These are phyloP conservation scores for Conoideocrella luteorostrata DNA, from an alignment of 2,329 filamentous ascomycete genomes.

Conservation along the genomic window DNA sequence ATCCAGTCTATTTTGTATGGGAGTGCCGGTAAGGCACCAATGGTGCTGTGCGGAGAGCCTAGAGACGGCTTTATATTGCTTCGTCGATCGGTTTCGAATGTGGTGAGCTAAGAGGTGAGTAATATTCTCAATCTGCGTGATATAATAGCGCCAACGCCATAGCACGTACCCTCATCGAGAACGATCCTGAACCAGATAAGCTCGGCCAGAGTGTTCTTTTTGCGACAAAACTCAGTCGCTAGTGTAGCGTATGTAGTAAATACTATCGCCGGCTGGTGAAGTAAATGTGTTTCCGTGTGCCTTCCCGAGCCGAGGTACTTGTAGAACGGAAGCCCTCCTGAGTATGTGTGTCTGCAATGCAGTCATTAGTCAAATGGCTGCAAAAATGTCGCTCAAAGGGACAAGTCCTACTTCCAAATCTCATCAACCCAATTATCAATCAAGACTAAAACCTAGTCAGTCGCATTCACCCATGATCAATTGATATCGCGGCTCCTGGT, in stretches of 20 bases:
- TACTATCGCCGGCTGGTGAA: background rate
- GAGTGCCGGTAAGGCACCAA: background rate
- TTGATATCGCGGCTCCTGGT: background rate
- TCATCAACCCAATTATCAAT: constrained; percentile 1
- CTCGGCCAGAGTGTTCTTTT: background rate
- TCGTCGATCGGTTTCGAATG: background rate
- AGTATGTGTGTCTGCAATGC: background rate
- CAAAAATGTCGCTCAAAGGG: background rate
- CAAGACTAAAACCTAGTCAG: background rate
- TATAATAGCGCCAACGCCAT: background rate
- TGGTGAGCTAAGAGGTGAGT: background rate
- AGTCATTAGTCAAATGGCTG: background rate
- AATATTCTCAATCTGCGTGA: background rate
- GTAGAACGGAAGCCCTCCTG: background rate
- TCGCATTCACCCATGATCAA: background rate
- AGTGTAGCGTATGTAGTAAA: constrained; percentile 1
- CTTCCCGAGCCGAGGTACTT: constrained; percentile 1
- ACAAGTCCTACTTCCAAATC: background rate
- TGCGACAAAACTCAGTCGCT: background rate
- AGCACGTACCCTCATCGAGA: background rate
- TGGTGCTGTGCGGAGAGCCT: background rate
- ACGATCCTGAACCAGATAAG: background rate
- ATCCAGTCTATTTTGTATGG: background rate
- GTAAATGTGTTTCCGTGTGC: background rate
- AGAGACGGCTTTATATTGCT: background rate